Conservation (phyloP, 2,329 filamentous ascomycete species). For the Aspergillus phoenicis region DNA sequence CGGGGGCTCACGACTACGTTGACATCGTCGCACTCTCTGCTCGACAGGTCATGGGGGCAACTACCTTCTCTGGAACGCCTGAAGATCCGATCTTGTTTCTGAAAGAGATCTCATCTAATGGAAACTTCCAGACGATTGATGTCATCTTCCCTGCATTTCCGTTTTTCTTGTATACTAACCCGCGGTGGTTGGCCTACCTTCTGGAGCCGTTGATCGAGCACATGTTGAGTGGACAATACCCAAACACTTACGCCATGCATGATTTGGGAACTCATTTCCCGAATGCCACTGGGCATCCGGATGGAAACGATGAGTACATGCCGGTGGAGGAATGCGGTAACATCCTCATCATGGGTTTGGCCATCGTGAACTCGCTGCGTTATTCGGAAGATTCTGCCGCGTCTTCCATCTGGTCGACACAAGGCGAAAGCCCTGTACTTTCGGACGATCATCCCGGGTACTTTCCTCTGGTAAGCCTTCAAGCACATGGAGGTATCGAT, state of each 20-base stretch:
- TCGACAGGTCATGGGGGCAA: slow-evolving; percentile 78
- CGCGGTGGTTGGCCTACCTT: slow-evolving; percentile 76
- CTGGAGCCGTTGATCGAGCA: slow-evolving; percentile 80
- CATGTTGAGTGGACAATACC: slow-evolving; percentile 79
- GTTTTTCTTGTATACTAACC: slow-evolving; percentile 84
- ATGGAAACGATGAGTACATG: slow-evolving; percentile 59
- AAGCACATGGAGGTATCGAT: slow-evolving; percentile 53
- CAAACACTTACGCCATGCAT: slow-evolving; percentile 63
- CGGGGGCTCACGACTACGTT: slow-evolving; percentile 73
- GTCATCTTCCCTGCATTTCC: slow-evolving; percentile 86
- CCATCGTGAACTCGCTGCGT: slow-evolving; percentile 72
- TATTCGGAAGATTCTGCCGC: slow-evolving; percentile 61
- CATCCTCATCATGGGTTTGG: slow-evolving; percentile 81
- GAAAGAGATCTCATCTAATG: slow-evolving; percentile 84
- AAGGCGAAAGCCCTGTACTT: slow-evolving; percentile 31
- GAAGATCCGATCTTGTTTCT: slow-evolving; percentile 74
- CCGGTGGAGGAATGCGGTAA: slow-evolving; percentile 65
- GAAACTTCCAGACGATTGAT: slow-evolving; percentile 83
- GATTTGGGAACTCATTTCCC: slow-evolving; percentile 58
- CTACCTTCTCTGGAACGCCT: slow-evolving; percentile 71
- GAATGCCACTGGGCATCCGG: slow-evolving; percentile 58
- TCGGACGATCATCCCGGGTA: slow-evolving; percentile 30
- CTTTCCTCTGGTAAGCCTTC: slow-evolving; percentile 55
- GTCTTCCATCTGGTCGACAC: slow-evolving; percentile 61
- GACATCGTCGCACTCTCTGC: slow-evolving; percentile 78